Base-by-base conservation (phyloP, 768 basidiomycete genomes). In the Cystofilobasidium macerans region DNA sequence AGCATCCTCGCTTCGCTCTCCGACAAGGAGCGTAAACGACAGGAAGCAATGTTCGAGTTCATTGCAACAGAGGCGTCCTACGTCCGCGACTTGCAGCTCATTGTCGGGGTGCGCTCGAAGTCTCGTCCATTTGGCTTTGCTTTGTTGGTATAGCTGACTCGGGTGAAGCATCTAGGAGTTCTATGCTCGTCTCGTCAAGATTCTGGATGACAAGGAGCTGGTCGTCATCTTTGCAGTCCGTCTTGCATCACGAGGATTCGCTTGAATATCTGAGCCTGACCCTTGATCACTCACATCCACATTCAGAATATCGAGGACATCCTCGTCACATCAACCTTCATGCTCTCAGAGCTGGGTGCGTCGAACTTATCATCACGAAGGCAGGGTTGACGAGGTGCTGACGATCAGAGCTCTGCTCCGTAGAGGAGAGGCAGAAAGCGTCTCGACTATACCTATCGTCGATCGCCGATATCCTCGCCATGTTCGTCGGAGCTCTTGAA, bases 11-110 rank as follows among this genome's bases (percentile, higher is more conserved):
- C 86, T 35, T 89, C 83, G 8, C 85, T 97, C 51, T 87, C 89
- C 0, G 74, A 81, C 0, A 78, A 79, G 28, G 94, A 98, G 74
- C 81, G 93, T 53, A 85, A 84, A 66, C 81, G 93, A 62, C 94
- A 97, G 76, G 94, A 98, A 80, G 65, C 65, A 28, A 94, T 95
- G 60, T 98, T 97, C 70, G 94, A 99, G 77, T 80, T 98, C 61
- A 94, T 98, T 70, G 81, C 82, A 8, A 98, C 94, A 0, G 94
- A 99, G 75, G 81, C 80, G 11, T 83, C 87, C 0, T 99, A 95
- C 72, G 90, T 97, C 53, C 82, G 90, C 28, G 89, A 93, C 74
- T 76, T 97, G 33, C 94, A 99, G 72, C 80, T 94, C 36, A 85
- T 93, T 68, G 89, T 97, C 24, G 88, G 89, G 82, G 92, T 89